Conservation (phyloP, 2,329 filamentous ascomycete genomes). For the Akanthomyces muscarius region DNA sequence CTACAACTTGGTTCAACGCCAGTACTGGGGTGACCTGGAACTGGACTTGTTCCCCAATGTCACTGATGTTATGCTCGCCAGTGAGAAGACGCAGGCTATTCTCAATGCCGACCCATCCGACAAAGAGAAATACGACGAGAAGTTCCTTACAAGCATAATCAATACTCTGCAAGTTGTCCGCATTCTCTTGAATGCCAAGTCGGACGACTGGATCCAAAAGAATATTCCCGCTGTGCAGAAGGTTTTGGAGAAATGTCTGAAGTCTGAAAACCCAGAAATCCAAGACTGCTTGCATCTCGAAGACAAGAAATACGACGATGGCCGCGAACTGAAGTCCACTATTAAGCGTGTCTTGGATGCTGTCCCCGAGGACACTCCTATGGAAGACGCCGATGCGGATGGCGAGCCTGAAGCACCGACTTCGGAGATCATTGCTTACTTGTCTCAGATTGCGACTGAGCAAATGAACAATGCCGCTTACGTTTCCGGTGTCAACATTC, state of each 20-base stretch:
- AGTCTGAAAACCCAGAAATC: constrained; percentile 84
- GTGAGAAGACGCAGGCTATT: constrained; percentile 67
- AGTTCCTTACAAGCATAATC: constrained; percentile 81
- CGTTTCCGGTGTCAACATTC: constrained; percentile 82
- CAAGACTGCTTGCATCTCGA: constrained; percentile 84
- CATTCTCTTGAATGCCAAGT: constrained; percentile 81
- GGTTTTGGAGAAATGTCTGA: constrained; percentile 82
- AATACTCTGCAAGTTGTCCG: constrained; percentile 92
- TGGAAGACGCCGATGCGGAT: constrained; percentile 77
- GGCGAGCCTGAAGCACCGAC: constrained; percentile 76
- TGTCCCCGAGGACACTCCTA: constrained; percentile 70
- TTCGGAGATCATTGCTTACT: constrained; percentile 80
- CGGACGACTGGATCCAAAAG: constrained; percentile 84
- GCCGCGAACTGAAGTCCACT: constrained; percentile 67
- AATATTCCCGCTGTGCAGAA: constrained; percentile 77
- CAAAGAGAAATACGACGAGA: constrained; percentile 74
- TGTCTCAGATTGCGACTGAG: constrained; percentile 84
- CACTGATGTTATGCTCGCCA: constrained; percentile 77
- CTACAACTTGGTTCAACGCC: constrained; percentile 77
- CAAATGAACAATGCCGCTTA: constrained; percentile 77
- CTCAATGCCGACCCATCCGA: constrained; percentile 57
- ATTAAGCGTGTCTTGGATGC: constrained; percentile 82
- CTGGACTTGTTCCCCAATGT: constrained; percentile 88
- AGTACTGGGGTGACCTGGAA: constrained; percentile 89
- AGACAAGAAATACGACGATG: constrained; percentile 66